Evolutionary conservation across 768 basidiomycete species (phyloP).

Genomic region (Naematelia aurantialba): DNA sequence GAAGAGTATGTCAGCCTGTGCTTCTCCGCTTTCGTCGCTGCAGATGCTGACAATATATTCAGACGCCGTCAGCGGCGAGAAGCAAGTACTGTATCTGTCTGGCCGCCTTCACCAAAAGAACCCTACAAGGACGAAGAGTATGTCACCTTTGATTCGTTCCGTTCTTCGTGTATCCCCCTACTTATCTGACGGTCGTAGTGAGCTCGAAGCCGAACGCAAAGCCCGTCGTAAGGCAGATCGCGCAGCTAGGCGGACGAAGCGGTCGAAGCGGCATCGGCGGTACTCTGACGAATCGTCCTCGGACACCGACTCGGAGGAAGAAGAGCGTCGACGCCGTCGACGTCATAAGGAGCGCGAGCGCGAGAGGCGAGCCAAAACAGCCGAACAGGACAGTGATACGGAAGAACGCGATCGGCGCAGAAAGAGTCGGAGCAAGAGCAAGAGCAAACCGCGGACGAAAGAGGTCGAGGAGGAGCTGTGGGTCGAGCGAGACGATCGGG

Average conservation of each 20-base stretch:
- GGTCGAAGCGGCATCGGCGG: constrained; percentile 10
- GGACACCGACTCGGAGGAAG: constrained; percentile 33
- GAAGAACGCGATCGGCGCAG: constrained; percentile 50
- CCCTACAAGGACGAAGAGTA: constrained; percentile 45
- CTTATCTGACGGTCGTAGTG: constrained; percentile 16
- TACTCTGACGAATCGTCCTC: constrained; percentile 24
- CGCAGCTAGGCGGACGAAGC: constrained; percentile 5
- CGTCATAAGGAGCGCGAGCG: constrained; percentile 55
- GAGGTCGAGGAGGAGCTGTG: constrained; percentile 45
- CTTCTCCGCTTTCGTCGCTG: not conserved
- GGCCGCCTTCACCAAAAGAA: constrained; percentile 46
- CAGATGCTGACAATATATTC: not conserved
- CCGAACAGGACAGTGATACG: constrained; percentile 50
- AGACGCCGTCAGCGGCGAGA: constrained; percentile 45
- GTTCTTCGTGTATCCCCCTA: not conserved
- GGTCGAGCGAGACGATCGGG: constrained; percentile 44
- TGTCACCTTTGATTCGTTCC: constrained; percentile 7
- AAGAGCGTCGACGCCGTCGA: constrained; percentile 20
- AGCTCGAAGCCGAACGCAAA: constrained; percentile 33
- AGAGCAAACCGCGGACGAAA: constrained; percentile 19
- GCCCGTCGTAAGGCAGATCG: constrained; percentile 19
- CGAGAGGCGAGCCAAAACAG: constrained; percentile 50
- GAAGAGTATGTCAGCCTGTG: not conserved
- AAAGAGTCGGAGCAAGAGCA: constrained; percentile 39
- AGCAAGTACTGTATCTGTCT: constrained; percentile 40